Percentiles rank a stretch among this genome's conserved stretches.
phyloP scores from a whole-genome alignment of 2,329 filamentous ascomycete species.

The Anthostomella pinea region DNA sequence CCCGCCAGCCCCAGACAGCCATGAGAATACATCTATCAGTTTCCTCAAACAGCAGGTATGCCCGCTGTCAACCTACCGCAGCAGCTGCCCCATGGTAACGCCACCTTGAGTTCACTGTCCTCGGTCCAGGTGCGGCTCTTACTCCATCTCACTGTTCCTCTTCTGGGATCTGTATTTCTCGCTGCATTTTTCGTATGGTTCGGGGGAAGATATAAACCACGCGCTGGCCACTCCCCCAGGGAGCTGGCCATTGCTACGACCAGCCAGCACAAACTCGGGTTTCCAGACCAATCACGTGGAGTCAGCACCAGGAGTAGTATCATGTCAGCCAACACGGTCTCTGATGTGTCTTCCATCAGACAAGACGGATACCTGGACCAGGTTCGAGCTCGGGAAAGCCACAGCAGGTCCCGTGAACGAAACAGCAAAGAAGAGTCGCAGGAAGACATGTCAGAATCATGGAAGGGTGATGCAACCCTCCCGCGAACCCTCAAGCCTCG shows the following conservation, averaged over 20 bases:
- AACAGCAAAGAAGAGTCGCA: constrained; percentile 8
- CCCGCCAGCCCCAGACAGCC: constrained; percentile 24
- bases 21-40: constrained; percentile 22
- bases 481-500: constrained; percentile 34
- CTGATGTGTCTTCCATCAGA: constrained; percentile 13
- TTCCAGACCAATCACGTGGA: constrained; percentile 32
- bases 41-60: constrained; percentile 38
- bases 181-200: constrained; percentile 18
- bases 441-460: constrained; percentile 11
- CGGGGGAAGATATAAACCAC: constrained; percentile 22
- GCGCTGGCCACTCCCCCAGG: constrained; percentile 8
- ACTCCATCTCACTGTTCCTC: constrained; percentile 15
- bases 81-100: constrained; percentile 28
- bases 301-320: constrained; percentile 22
- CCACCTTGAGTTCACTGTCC: constrained; percentile 27
- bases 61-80: constrained; percentile 35
- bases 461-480: constrained; percentile 25
- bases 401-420: constrained; percentile 12
- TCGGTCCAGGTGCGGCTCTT: constrained; percentile 26
- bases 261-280: constrained; percentile 13
- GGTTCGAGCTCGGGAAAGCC: constrained; percentile 6
- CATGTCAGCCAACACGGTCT: constrained; percentile 28
- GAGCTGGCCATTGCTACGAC: constrained; percentile 10
- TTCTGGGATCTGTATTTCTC: constrained; percentile 21
- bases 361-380: constrained; percentile 7